Evolutionary conservation across 495 filamentous ascomycete genomes (phyloP), one percentile per base, ranked within the genome.

Genomic region (Cercophora samala): DNA sequence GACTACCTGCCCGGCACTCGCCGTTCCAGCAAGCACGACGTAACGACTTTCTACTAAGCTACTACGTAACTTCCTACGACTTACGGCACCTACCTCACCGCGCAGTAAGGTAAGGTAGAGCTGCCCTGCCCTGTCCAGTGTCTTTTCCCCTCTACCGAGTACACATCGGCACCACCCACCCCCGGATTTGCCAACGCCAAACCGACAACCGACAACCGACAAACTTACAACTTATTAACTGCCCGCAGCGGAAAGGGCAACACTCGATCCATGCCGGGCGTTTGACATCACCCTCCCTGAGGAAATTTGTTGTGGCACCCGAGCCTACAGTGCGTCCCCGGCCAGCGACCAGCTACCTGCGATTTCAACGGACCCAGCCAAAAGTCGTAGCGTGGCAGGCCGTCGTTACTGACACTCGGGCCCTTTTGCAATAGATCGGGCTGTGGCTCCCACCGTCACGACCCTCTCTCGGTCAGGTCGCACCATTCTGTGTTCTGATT

Each of bases 401-500:
- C 64, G 64, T 66, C 60, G 63, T 66, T 68, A 61, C 69, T 71
- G 70, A 53, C 52, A 60, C 51, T 46, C 53, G 8, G 19, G 65
- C 60, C 60, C 63, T 66, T 55, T 66, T 67, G 65, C 66, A 60
- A 64, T 70, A 64, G 71, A 68, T 71, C 59, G 64, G 64, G 60
- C 62, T 54, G 60, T 71, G 67, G 66, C 66, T 66, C 37, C 37
- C 37, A 46, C 37, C 11, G 9, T 46, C 37, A 46, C 37, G 37
- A 46, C 37, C 37, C 37, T 46, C 62, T 62, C 62, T 46, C 66
- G 65, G 62, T 65, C 67, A 62, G 42, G 66, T 68, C 68, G 63
- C 63, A 60, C 74, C 58, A 71, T 66, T 67, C 66, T 63, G 69
- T 29, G 19, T 54, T 65, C 76, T 73, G 75, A 74, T 76, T 76